A percentile compares a stretch with the other conserved stretches of the same genome.
Evolutionary conservation across 768 basidiomycete species (phyloP).

Genomic region (Phaeotremella skinneri): DNA sequence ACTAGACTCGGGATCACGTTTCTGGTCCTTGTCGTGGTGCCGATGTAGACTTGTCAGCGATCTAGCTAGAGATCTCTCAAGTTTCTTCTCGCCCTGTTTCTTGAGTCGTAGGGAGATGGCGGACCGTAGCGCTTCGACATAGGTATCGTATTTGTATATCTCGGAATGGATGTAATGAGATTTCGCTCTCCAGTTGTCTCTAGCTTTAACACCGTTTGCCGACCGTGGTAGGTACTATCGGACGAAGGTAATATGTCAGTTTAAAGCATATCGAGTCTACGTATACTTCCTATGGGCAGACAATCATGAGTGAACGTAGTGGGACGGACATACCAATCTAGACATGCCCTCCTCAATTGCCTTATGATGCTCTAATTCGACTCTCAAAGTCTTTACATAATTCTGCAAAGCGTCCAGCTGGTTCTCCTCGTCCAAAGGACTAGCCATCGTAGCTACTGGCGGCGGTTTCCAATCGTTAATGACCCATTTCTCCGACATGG

Average conservation of each 20-base stretch:
- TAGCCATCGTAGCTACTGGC: slow-evolving; percentile 74
- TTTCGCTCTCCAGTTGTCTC: slow-evolving; percentile 88
- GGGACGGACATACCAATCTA: slow-evolving; percentile 60
- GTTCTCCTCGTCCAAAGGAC: slow-evolving; percentile 83
- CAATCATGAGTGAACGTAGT: too few relatives aligned
- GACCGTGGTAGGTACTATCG: slow-evolving; percentile 79
- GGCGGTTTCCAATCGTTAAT: slow-evolving; percentile 96
- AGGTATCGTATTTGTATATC: slow-evolving; percentile 92
- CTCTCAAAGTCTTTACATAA: slow-evolving; percentile 71
- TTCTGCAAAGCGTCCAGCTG: slow-evolving; percentile 85
- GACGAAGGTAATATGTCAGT: too few relatives aligned
- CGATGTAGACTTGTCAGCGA: slow-evolving; percentile 14
- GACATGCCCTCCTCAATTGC: slow-evolving; percentile 79
- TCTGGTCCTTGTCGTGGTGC: too few relatives aligned
- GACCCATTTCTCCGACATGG: slow-evolving; percentile 58
- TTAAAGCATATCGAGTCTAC: too few relatives aligned
- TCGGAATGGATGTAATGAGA: slow-evolving; percentile 85
- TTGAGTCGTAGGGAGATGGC: slow-evolving; percentile 83
- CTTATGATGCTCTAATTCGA: slow-evolving; percentile 78
- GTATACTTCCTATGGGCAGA: too few relatives aligned
- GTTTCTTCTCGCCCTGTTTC: slow-evolving; percentile 82
- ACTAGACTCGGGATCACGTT: too few relatives aligned
- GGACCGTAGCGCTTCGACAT: slow-evolving; percentile 80
- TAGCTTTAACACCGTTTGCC: slow-evolving; percentile 69
- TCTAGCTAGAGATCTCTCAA: slow-evolving; percentile 56